These are phyloP conservation scores for Colletotrichum salicis DNA, from an alignment of 2,329 filamentous ascomycete species.

Conservation along the genomic window DNA sequence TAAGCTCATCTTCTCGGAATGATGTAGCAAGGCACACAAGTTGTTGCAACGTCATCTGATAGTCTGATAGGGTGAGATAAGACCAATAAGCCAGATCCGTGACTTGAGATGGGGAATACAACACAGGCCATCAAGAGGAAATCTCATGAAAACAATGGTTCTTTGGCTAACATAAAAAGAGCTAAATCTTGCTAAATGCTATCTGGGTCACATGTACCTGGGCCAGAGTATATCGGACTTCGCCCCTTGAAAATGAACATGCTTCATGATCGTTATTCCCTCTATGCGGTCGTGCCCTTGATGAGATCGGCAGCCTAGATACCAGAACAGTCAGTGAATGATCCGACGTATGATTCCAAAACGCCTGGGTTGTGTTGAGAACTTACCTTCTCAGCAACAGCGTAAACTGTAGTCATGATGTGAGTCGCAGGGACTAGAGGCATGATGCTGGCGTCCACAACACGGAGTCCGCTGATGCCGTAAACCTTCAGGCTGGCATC, in stretches of 20 bases:
- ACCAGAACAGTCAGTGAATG: background rate
- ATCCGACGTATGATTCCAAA: no score
- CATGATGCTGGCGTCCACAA: constrained; percentile 46
- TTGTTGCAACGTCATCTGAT: no score
- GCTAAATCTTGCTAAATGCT: background rate
- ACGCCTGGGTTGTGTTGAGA: accelerated
- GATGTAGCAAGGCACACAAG: no score
- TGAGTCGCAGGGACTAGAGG: constrained; percentile 44
- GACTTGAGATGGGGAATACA: background rate
- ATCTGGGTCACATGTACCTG: background rate
- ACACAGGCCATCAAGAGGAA: accelerated
- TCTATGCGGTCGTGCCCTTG: background rate
- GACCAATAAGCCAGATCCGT: no score
- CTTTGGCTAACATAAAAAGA: background rate
- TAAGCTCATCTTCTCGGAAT: no score
- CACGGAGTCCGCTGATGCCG: constrained; percentile 41
- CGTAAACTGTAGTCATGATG: constrained; percentile 48
- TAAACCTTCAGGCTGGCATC: constrained; percentile 44
- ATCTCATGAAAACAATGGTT: background rate
- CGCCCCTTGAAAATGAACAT: no score
- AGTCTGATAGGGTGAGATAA: no score
- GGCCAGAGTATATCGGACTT: background rate
- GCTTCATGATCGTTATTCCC: background rate
- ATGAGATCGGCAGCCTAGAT: constrained; percentile 26
- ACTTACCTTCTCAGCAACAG: constrained; percentile 46